phyloP scores from a whole-genome alignment of 495 filamentous ascomycete species.

The Arthonia radiata region DNA sequence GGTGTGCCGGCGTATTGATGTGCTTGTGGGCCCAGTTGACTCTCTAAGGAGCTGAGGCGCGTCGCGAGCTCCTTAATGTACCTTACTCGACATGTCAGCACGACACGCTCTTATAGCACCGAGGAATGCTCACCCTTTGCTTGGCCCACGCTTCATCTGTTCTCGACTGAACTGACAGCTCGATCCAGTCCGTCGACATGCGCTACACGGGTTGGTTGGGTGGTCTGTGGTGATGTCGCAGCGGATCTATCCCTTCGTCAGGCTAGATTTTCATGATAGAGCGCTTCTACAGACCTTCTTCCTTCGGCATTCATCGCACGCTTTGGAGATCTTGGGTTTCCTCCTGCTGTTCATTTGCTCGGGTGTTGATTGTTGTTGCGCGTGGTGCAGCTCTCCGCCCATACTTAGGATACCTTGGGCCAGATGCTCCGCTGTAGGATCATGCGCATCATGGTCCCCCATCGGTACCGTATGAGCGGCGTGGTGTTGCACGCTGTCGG shows the following conservation, averaged over 20 bases:
- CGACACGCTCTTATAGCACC: too few species aligned
- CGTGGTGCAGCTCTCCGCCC: too few species aligned
- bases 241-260: constrained; percentile 39
- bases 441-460: too few species aligned
- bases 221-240: constrained; percentile 72
- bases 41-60: constrained; percentile 61
- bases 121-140: constrained; percentile 50
- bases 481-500: too few species aligned
- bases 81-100: too few species aligned
- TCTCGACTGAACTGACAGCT: constrained; percentile 76
- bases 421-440: too few species aligned
- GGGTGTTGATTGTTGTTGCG: too few species aligned
- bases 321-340: constrained; percentile 73
- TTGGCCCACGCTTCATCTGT: constrained; percentile 84
- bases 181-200: constrained; percentile 53
- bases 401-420: too few species aligned
- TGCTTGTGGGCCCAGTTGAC: constrained; percentile 10
- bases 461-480: too few species aligned
- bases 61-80: constrained; percentile 96
- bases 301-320: constrained; percentile 82
- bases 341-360: too few species aligned
- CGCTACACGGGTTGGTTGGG: constrained; percentile 57
- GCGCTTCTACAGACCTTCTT: constrained; percentile 41
- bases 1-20: too few species aligned
- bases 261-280: constrained; percentile 8